These are phyloP conservation scores for Emydomyces testavorans DNA, from an alignment of 2,329 filamentous ascomycete species.

Conservation along the genomic window DNA sequence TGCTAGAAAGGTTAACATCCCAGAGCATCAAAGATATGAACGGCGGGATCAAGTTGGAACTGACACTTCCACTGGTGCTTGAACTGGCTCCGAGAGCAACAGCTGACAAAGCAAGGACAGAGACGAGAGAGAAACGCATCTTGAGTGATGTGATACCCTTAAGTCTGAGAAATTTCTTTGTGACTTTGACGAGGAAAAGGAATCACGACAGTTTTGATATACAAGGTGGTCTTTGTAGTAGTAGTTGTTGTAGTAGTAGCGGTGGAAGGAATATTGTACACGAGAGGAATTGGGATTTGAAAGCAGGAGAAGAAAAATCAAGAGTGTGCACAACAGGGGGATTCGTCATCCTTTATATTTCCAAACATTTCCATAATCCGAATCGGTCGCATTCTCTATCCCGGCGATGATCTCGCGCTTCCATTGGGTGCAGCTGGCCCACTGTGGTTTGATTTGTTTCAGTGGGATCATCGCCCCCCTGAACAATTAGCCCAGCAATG, in stretches of 20 bases:
- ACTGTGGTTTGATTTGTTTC: conserved; percentile 3
- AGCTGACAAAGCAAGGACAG: conserved; percentile 16
- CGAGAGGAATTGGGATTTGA: not conserved
- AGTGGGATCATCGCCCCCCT: conserved; percentile 3
- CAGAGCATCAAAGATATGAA: too few species aligned
- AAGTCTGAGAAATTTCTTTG: not conserved
- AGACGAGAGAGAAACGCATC: conserved; percentile 18
- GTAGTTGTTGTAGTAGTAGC: not conserved
- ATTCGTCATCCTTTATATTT: conserved; percentile 11
- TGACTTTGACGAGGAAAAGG: not conserved
- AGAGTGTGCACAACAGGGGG: not conserved
- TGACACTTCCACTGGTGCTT: not conserved
- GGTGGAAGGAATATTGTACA: conserved; percentile 3
- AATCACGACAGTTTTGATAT: not conserved
- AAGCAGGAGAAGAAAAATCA: not conserved
- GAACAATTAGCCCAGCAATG: not conserved
- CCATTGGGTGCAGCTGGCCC: conserved; percentile 5
- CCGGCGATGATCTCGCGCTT: conserved; percentile 1
- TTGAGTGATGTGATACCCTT: conserved; percentile 4
- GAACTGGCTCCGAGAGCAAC: conserved; percentile 11
- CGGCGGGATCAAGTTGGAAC: too few species aligned
- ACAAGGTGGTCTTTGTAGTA: not conserved
- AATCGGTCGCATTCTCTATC: not conserved
- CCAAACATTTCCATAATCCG: not conserved
- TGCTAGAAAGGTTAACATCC: conserved; percentile 13